These are phyloP conservation scores for Ormosia semicastrata DNA, from an alignment of 306 rosid genomes.

Conservation along the genomic window DNA sequence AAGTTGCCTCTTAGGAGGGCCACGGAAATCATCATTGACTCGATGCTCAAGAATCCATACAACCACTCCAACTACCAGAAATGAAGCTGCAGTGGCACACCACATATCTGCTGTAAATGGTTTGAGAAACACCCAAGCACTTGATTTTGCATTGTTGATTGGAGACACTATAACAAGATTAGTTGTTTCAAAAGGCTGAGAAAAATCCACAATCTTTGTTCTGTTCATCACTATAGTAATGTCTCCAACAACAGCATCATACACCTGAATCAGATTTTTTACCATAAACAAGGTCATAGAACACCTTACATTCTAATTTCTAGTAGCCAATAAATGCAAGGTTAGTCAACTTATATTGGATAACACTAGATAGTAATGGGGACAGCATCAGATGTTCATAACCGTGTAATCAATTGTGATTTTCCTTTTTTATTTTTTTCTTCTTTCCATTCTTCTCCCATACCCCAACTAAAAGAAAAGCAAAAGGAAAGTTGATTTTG, in stretches of 20 bases:
- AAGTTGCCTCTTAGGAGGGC: constrained; percentile 84
- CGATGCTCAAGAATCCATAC: constrained; percentile 95
- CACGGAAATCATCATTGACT: constrained; percentile 83
- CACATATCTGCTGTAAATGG: constrained; percentile 91
- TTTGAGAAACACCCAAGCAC: constrained; percentile 87
- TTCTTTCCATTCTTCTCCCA: background rate
- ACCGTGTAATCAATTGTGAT: background rate
- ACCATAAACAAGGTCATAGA: constrained; percentile 8
- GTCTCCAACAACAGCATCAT: constrained; percentile 97
- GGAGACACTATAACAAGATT: constrained; percentile 94
- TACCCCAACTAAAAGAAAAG: background rate
- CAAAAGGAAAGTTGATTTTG: background rate
- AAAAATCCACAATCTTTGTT: constrained; percentile 74
- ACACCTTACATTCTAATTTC: background rate
- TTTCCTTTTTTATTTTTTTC: background rate
- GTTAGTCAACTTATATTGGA: background rate
- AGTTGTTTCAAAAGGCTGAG: constrained; percentile 83
- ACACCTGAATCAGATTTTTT: constrained; percentile 54
- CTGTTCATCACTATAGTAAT: constrained; percentile 86
- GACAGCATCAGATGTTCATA: background rate
- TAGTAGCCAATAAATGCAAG: constrained; percentile 6
- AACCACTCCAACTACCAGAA: constrained; percentile 68
- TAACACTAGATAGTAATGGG: background rate
- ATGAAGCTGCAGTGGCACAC: constrained; percentile 74
- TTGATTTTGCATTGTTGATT: constrained; percentile 46